A percentile compares a stretch with the other conserved stretches of the same genome.
Conservation (phyloP, 306 rosid species). For the Malus sylvestris region DNA sequence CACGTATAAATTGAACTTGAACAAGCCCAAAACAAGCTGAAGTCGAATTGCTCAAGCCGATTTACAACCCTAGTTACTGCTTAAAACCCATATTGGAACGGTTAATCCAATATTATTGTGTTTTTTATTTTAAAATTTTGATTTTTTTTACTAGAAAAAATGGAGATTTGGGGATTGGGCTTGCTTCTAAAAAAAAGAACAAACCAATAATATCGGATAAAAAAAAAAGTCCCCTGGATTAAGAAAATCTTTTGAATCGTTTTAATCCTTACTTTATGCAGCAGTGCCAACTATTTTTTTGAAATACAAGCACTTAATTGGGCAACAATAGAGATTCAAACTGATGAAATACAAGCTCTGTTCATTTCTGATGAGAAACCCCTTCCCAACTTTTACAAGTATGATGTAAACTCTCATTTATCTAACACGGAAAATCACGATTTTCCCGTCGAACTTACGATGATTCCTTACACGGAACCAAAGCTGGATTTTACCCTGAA, state of each 20-base stretch:
- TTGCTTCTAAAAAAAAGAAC: too few species aligned
- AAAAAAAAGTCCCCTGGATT: background rate
- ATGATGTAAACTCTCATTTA: background rate
- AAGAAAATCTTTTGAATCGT: background rate
- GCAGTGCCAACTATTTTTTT: background rate
- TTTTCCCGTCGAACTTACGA: background rate
- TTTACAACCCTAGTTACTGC: too few species aligned
- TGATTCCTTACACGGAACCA: background rate
- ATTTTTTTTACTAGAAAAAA: too few species aligned
- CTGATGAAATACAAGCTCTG: background rate
- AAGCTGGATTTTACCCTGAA: background rate
- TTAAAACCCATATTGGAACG: too few species aligned
- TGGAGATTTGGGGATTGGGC: too few species aligned
- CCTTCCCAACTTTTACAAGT: background rate
- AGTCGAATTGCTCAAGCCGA: too few species aligned
- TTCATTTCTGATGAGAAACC: background rate
- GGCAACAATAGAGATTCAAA: background rate
- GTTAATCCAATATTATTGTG: too few species aligned
- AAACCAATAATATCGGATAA: too few species aligned
- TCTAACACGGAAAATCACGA: background rate
- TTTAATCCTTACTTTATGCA: too few species aligned
- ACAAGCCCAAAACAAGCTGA: too few species aligned
- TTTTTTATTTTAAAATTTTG: too few species aligned
- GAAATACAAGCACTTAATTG: background rate
- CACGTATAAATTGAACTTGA: too few species aligned